Evolutionary conservation across 139 green algal genomes (phyloP).

Genomic region (Chlamydomonas eustigma): DNA sequence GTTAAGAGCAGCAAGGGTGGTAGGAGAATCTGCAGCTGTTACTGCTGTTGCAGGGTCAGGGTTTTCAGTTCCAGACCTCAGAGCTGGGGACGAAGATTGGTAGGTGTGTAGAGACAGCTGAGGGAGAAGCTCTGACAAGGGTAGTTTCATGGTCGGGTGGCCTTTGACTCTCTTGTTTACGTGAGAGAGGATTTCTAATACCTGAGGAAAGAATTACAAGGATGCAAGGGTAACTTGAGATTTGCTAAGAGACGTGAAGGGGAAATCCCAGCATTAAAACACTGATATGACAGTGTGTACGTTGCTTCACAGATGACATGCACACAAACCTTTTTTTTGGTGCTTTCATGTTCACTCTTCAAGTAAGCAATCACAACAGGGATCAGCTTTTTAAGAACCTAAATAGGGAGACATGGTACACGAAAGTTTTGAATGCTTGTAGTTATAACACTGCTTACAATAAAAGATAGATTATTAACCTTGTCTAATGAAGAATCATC

Average conservation of each 20-base stretch:
- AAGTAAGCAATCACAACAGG: conserved; percentile 60
- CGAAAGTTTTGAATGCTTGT: neutral
- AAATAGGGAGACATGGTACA: neutral
- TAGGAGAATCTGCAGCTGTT: neutral
- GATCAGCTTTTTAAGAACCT: conserved; percentile 46
- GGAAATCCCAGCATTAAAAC: no score
- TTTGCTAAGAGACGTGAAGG: no score
- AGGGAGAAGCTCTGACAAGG: conserved; percentile 39
- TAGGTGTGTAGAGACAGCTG: neutral
- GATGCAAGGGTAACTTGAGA: neutral
- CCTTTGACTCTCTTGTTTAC: conserved; percentile 85
- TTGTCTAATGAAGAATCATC: conserved; percentile 75
- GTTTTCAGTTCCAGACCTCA: no score
- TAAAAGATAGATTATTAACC: conserved; percentile 21
- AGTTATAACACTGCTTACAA: neutral
- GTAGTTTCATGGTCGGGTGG: conserved; percentile 55
- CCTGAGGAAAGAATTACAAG: conserved; percentile 37
- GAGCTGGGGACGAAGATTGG: no score
- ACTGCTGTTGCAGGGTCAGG: neutral
- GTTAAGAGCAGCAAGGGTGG: neutral
- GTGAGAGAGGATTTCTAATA: conserved; percentile 85
- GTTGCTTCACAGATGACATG: no score
- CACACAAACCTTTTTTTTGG: conserved; percentile 50
- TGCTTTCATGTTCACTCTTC: conserved; percentile 30
- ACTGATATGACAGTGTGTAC: no score